These are phyloP conservation scores for Penicillium simplicissimum DNA, from an alignment of 495 filamentous ascomycete genomes.

Conservation along the genomic window DNA sequence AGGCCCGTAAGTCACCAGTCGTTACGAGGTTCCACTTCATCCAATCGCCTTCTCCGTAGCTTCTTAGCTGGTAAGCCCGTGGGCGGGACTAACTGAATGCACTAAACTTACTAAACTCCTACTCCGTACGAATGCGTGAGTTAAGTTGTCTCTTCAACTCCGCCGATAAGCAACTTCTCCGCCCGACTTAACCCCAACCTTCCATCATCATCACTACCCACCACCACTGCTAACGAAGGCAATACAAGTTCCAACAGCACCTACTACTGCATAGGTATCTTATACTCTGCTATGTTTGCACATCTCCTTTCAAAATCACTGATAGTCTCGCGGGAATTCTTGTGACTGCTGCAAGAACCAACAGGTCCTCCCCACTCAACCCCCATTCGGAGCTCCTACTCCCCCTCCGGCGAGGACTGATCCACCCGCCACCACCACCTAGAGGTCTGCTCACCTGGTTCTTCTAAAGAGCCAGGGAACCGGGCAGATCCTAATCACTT, in stretches of 20 bases:
- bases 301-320: neutral
- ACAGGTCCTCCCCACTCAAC: neutral
- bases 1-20: too few species aligned
- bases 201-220: neutral
- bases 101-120: neutral
- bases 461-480: slow-evolving; percentile 48
- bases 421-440: slow-evolving; percentile 13
- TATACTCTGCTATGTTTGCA: neutral
- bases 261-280: neutral
- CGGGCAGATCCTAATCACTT: slow-evolving; percentile 49
- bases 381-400: neutral
- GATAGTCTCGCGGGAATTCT: neutral
- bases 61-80: neutral
- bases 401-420: slow-evolving; percentile 4
- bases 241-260: neutral
- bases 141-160: neutral
- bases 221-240: neutral
- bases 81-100: neutral
- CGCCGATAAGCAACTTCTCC: slow-evolving; percentile 9
- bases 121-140: neutral
- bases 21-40: slow-evolving; percentile 1
- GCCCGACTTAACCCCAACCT: neutral
- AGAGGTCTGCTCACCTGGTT: slow-evolving; percentile 54
- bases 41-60: slow-evolving; percentile 1
- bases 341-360: neutral